Evolutionary conservation across 441 rosid species (phyloP).

Genomic region (Corymbia citriodora): DNA sequence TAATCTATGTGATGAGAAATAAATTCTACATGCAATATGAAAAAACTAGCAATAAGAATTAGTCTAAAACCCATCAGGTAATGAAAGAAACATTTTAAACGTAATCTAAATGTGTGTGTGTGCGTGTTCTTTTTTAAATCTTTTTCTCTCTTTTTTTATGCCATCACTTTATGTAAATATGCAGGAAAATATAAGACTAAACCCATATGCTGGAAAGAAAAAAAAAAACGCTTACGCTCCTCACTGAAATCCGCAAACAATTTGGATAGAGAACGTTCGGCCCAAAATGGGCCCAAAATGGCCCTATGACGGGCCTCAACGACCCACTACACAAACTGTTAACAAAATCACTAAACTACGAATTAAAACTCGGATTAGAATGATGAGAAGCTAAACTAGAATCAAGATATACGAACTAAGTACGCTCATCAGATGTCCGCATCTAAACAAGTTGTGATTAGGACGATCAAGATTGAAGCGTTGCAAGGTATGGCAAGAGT

Average conservation of each 20-base stretch:
- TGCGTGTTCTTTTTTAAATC: too few species aligned
- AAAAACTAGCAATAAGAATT: too few species aligned
- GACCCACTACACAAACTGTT: neutral
- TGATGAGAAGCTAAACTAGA: neutral
- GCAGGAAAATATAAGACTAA: neutral
- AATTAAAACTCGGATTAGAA: neutral
- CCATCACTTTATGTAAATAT: neutral
- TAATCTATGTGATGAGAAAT: too few species aligned
- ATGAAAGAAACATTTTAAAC: neutral
- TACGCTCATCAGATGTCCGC: neutral
- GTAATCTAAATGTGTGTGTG: too few species aligned
- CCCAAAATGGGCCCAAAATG: neutral
- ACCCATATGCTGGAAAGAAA: neutral
- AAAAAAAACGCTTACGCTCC: neutral
- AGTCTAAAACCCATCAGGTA: neutral
- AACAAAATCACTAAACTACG: neutral
- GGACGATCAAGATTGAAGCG: neutral
- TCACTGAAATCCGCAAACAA: neutral
- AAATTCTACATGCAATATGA: neutral
- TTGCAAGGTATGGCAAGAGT: neutral
- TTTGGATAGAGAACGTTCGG: neutral
- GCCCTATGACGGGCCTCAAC: neutral
- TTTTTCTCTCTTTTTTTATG: neutral
- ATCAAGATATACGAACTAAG: too few species aligned
- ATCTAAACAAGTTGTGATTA: neutral